A percentile compares a stretch with the other conserved stretches of the same genome.
phyloP scores from a whole-genome alignment of 768 basidiomycete species.

The Pleurotus citrinopileatus region DNA sequence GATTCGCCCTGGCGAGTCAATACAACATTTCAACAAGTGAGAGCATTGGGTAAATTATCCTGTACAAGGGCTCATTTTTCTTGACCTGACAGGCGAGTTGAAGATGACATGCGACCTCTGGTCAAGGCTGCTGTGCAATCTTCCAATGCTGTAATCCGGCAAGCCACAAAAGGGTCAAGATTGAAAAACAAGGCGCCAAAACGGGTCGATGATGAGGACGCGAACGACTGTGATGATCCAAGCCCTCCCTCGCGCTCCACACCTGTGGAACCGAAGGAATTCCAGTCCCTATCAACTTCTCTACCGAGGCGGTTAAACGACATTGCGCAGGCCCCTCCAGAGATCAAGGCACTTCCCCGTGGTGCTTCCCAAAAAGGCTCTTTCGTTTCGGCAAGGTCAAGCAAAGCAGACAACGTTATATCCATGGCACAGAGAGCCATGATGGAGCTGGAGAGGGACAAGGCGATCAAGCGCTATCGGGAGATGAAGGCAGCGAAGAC shows the following conservation, averaged over 20 bases:
- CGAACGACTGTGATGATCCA: constrained; percentile 15
- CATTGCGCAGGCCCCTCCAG: constrained; percentile 34
- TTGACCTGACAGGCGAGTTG: constrained; percentile 57
- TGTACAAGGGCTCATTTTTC: background rate
- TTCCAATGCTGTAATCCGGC: constrained; percentile 51
- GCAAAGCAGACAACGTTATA: constrained; percentile 45
- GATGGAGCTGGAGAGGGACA: constrained; percentile 76
- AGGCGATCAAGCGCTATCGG: constrained; percentile 63
- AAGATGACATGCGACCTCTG: constrained; percentile 64
- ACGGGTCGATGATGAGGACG: constrained; percentile 15
- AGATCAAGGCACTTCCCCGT: constrained; percentile 43
- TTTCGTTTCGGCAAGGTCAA: constrained; percentile 15
- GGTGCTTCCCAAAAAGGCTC: constrained; percentile 27
- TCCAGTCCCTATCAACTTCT: constrained; percentile 45
- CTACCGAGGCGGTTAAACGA: constrained; percentile 69
- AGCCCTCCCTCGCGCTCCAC: constrained; percentile 12
- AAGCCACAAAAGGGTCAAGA: constrained; percentile 31
- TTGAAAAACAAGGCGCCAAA: constrained; percentile 13
- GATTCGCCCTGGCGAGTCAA: constrained; percentile 67
- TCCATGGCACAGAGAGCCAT: constrained; percentile 75
- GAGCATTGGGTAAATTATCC: constrained; percentile 16
- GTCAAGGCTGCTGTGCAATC: constrained; percentile 59
- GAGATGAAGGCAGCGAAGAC: constrained; percentile 57
- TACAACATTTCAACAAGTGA: constrained; percentile 75
- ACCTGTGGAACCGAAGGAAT: constrained; percentile 40